Evolutionary conservation across 1,284 basidiomycete species (phyloP), one percentile per base, ranked within the genome.

Genomic region (Xerocomus cyaneibrunnescens): DNA sequence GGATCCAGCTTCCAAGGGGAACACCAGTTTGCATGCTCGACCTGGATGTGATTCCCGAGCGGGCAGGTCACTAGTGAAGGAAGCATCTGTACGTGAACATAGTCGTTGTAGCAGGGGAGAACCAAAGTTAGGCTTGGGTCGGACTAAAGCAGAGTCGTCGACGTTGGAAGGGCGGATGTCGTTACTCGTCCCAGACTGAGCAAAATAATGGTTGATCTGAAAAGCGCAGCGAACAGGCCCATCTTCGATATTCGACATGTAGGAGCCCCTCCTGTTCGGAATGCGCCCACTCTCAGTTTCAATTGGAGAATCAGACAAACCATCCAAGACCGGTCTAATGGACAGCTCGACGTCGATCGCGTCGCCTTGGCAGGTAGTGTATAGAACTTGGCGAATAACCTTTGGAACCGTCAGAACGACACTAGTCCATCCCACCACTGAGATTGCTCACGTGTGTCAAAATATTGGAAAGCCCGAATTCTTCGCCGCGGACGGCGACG

Each of bases 331-430:
- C 2, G 70, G 57, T 51, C 19, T 57, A 47, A 93, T 76, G 57
- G 84, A 83, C n/a, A 97, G 79, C 5, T 94, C 92, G 43, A 97
- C 72, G 64, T 96, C 93, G 45, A 98, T 80, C n/a, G 88, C 86
- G 62, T 95, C 93, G 5, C 90, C 90, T 39, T 69, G 73, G 43
- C 73, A 72, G 5, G 90, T 76, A 27, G 84, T 84, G 30, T 76
- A 74, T 28, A 97, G 73, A 37, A 96, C 78, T 76, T 95, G 94
- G 19, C 92, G 88, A 39, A 94, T 70, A 51, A 95, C 79, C 93
- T 97, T 52, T 62, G 12, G 49, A 55, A 46, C 49, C 35, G 51
- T 64, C 47, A 62, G 58, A 58, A 54, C 44, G 34, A 41, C 27
- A 50, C 22, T 32, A 55, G 34, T 45, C 32, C 38, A 37, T 40